Base-by-base conservation (phyloP, 768 basidiomycete genomes). In the Auriscalpium orientale region DNA sequence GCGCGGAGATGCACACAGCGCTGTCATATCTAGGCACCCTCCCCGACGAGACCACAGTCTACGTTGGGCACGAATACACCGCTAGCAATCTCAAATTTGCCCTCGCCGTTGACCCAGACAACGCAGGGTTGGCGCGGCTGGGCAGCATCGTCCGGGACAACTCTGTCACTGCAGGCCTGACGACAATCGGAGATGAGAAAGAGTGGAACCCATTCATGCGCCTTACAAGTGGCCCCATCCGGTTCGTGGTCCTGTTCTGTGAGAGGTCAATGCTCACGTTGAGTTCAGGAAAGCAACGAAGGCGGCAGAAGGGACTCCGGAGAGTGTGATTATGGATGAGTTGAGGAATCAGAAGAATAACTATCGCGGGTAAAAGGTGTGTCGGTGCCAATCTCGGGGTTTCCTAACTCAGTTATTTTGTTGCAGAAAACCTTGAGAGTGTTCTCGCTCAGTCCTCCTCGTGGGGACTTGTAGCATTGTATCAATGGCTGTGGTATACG, bases 161-260 rank as follows among this genome's bases (percentile, higher is more conserved):
- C 64, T 65, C 76, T 54, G 69, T 82, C 46, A 92, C 88, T 4
- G 82, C 87, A 4, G 93, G 95, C 43, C 72, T 86, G 66, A 87
- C 89, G 12, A 97, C 93, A 0, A 94, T 98, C 50, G 89, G 81
- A 0, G 89, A 98, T 62, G 95, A 98, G 75, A 94, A 93, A 72
- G 75, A 83, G 60, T 95, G 91, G 90, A 98, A 98, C 70, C 84
- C 92, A 8, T 98, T 98, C 70, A 93, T 97, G 91, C 80, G 93
- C 16, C 71, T 93, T 11, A 71, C 77, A 5, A 81, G 74, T 58
- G 74, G 76, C 5, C 76, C 81, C 6, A 81, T 94, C 36, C 74
- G 75, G 91, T 91, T 62, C 57, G 83, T 74, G 36, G 45, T 44
- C 12, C 34, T 38, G 1, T 46, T 47, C 21, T 34, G 33, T 1